phyloP scores from a whole-genome alignment of 2,329 filamentous ascomycete species.

The Calonectria leucothoes region DNA sequence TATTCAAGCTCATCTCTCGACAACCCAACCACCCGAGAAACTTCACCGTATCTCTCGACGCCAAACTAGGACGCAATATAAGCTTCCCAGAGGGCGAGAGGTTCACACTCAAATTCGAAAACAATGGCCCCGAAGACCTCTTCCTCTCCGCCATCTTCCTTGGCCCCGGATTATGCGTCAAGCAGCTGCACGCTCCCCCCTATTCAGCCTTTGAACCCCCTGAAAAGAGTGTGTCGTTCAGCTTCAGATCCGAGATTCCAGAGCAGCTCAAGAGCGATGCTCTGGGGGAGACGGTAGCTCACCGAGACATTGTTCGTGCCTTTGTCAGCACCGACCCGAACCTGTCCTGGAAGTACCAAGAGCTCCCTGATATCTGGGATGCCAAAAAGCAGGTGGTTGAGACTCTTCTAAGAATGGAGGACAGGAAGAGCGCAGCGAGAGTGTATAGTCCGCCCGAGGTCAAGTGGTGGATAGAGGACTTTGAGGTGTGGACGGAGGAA shows the following conservation, averaged over 20 bases:
- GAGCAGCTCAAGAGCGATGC: fast-evolving
- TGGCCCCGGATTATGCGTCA: not conserved
- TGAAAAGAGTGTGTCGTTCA: not conserved
- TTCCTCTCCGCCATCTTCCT: not conserved
- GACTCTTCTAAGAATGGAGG: not conserved
- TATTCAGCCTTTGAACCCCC: not conserved
- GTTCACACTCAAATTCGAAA: not conserved
- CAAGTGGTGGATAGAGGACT: not conserved
- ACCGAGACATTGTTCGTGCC: not conserved
- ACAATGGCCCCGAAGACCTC: not conserved
- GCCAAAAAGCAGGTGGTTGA: not conserved
- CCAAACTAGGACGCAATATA: not conserved
- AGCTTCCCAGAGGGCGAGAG: not conserved
- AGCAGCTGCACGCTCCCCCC: not conserved
- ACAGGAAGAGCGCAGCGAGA: not conserved
- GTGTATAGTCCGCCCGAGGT: not conserved
- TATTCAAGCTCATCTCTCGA: not conserved
- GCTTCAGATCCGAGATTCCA: not conserved
- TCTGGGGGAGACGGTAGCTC: not conserved
- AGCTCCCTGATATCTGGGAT: not conserved
- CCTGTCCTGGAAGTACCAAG: not conserved
- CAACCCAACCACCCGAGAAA: not conserved
- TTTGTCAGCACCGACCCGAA: not conserved
- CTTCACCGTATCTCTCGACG: not conserved
- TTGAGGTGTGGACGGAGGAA: not conserved